Base-by-base conservation (phyloP, 441 rosid species). In the Pelargonium australe region DNA sequence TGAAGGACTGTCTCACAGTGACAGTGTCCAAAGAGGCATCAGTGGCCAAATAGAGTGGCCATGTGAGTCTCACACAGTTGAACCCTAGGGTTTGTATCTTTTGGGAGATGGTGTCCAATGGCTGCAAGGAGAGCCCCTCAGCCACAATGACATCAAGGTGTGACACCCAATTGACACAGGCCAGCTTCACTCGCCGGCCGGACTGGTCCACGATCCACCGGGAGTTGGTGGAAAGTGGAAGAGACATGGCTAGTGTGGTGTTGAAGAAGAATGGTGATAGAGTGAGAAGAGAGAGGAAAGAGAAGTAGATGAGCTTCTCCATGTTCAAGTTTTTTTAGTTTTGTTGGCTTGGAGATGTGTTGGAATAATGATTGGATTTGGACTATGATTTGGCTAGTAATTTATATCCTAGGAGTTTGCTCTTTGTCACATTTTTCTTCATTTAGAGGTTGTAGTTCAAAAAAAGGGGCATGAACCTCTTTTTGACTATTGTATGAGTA, bases 31-130 rank as follows among this genome's bases (percentile, higher is more conserved):
- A 69, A 0, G 97, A 75, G 65, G 82, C 85, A 70, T 90, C 74
- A 37, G 96, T 92, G 72, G 77, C 84, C 69, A 90, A 75, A 63
- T 66, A 85, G 12, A 85, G 82, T 10, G 98, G 94, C 98, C 96
- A 92, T 47, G 94, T 92, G 70, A 90, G 72, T 72, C 98, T 76
- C 4, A 90, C 97, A 23, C 98, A 93, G 31, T 89, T 90, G 76
- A 93, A 93, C 51, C 97, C 96, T 85, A 78, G 73, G 5, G 82
- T 73, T 10, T 71, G 31, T 12, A 92, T 82, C 68, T 55, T 63
- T 43, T 76, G 69, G 20, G 86, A 69, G 23, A 90, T 85, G 41
- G 14, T 55, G 57, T 83, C 84, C 60, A 89, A 9, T 0, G 98
- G 85, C 72, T 79, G 90, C 71, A 82, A 87, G 87, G 83, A 87